phyloP scores from a whole-genome alignment of 305 asterid genomes.

The Fraxinus xanthoxyloides region DNA sequence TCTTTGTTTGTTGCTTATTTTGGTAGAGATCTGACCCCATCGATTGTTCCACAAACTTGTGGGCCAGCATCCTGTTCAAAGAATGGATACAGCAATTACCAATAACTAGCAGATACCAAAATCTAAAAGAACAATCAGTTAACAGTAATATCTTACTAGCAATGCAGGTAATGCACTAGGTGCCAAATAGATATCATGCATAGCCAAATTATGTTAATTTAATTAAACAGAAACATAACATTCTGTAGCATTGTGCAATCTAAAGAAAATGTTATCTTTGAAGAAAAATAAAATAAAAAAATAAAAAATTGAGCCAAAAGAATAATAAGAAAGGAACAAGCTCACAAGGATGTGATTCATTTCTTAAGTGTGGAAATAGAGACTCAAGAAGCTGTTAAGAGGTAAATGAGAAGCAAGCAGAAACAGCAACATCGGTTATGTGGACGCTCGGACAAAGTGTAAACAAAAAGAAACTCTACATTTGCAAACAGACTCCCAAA shows the following conservation, averaged over 20 bases:
- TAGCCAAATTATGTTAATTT: conserved; percentile 4
- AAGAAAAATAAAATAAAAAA: not conserved
- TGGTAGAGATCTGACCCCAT: conserved; percentile 51
- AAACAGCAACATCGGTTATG: not conserved
- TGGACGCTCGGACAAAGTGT: not conserved
- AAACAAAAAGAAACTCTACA: conserved; percentile 1
- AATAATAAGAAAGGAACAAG: not conserved
- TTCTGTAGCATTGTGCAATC: conserved; percentile 10
- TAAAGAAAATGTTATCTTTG: not conserved
- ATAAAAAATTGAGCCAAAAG: not conserved
- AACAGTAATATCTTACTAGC: conserved; percentile 19
- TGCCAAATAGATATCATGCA: conserved; percentile 4
- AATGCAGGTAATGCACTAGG: conserved; percentile 1
- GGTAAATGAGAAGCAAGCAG: not conserved
- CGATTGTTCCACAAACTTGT: conserved; percentile 88
- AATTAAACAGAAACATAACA: conserved; percentile 14
- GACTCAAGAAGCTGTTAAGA: not conserved
- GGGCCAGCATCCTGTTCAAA: conserved; percentile 89
- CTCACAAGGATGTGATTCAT: conserved; percentile 4
- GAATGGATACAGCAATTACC: conserved; percentile 14
- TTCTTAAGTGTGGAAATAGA: not conserved
- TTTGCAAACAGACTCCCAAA: not conserved
- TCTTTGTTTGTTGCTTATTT: conserved; percentile 58
- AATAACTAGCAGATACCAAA: not conserved
- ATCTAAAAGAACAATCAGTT: conserved; percentile 18